Conservation (phyloP, 192 early-diverging fungal species). For the Coemansia sp. region DNA sequence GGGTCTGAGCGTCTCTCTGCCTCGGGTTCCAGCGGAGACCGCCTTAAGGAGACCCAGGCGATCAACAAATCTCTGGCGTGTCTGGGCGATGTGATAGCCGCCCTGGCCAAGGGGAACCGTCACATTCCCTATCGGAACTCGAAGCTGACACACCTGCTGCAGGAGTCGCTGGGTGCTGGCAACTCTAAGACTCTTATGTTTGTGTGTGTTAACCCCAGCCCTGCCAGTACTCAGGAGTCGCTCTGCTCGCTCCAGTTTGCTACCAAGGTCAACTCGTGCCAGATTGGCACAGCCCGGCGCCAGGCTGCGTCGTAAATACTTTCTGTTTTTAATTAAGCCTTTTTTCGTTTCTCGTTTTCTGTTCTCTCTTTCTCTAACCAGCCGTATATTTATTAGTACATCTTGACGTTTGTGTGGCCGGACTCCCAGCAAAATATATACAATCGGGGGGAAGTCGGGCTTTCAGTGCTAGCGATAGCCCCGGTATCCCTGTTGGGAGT, state of each 20-base stretch:
- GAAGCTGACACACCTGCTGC: conserved; percentile 68
- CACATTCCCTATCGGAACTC: conserved; percentile 96
- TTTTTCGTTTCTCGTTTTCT: neutral
- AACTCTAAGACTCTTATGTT: conserved; percentile 99
- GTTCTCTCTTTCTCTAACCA: neutral
- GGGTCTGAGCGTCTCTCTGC: conserved; percentile 86
- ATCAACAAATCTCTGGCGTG: conserved; percentile 94
- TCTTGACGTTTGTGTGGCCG: neutral
- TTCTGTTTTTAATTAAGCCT: neutral
- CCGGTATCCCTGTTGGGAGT: neutral
- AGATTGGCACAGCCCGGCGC: conserved; percentile 78
- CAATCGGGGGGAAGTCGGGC: neutral
- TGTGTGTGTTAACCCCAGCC: conserved; percentile 90
- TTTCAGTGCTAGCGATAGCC: conserved; percentile 4
- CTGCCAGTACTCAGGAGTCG: conserved; percentile 78
- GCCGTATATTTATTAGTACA: conserved; percentile 3
- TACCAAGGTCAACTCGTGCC: conserved; percentile 90
- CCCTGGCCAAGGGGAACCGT: conserved; percentile 71
- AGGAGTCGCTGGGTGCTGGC: conserved; percentile 68
- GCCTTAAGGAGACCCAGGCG: conserved; percentile 90
- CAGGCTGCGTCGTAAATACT: conserved; percentile 25
- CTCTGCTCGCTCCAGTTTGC: conserved; percentile 93
- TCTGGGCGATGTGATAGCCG: conserved; percentile 88
- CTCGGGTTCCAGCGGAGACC: conserved; percentile 83
- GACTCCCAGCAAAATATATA: neutral